Evolutionary conservation across 345 rosid species (phyloP).

Genomic region (Odontarrhena argentea): DNA sequence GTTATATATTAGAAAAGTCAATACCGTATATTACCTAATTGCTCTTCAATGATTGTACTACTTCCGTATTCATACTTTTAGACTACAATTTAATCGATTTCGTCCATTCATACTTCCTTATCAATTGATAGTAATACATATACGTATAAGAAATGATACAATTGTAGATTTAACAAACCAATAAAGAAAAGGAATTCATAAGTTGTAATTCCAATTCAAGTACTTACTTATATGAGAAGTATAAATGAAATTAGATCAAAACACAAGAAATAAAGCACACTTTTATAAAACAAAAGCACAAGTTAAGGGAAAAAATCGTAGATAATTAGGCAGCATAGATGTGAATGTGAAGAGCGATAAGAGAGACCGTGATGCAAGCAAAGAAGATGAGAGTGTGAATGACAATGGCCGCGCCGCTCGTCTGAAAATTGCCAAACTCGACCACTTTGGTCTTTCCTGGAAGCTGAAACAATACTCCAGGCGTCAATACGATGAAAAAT

Average conservation of each 20-base stretch:
- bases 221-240: conserved; percentile 13
- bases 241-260: conserved; percentile 17
- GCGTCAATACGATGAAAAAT: conserved; percentile 59
- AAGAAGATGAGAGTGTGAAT: conserved; percentile 50
- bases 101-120: conserved; percentile 2
- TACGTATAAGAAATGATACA: conserved; percentile 4
- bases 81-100: background rate
- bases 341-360: conserved; percentile 54
- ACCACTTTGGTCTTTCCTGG: conserved; percentile 54
- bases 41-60: conserved; percentile 6
- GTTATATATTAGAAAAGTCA: background rate
- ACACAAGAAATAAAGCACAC: background rate
- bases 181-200: background rate
- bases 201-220: conserved; percentile 6
- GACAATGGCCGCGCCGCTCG: conserved; percentile 53
- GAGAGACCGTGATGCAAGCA: conserved; percentile 48
- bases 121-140: conserved; percentile 4
- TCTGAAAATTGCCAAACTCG: conserved; percentile 56
- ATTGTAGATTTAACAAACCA: background rate
- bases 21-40: background rate
- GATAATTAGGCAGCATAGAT: conserved; percentile 42
- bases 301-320: background rate
- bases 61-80: background rate
- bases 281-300: too few species aligned
- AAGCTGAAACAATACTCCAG: conserved; percentile 67